A percentile compares a stretch with the other conserved stretches of the same genome.
These are phyloP conservation scores for Ophiostoma angusticollis DNA, from an alignment of 2,329 filamentous ascomycete genomes.

Conservation along the genomic window DNA sequence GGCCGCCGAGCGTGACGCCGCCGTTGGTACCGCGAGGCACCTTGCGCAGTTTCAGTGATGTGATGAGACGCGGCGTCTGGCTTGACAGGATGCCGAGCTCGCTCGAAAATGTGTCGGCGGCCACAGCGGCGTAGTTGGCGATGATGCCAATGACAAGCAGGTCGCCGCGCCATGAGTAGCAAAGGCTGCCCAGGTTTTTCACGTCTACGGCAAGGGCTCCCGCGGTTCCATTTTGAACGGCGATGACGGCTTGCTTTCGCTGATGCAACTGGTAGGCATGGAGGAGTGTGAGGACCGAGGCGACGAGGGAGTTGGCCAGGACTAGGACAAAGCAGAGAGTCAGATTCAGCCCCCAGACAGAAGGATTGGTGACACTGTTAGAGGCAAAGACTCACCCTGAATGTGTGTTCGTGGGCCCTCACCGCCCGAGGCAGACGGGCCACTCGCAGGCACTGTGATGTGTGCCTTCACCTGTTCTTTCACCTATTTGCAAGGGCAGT, in stretches of 20 bases:
- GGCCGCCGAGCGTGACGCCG: constrained; percentile 65
- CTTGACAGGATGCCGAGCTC: constrained; percentile 85
- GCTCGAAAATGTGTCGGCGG: constrained; percentile 87
- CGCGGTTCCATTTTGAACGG: constrained; percentile 17
- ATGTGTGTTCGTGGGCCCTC: constrained; percentile 74
- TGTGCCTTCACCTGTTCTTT: constrained; percentile 77
- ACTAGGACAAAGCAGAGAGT: too few relatives aligned
- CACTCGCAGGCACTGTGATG: constrained; percentile 65
- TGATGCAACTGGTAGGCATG: constrained; percentile 46
- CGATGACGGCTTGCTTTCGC: constrained; percentile 29
- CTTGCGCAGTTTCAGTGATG: constrained; percentile 57
- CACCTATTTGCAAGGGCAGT: constrained; percentile 36
- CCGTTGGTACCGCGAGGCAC: constrained; percentile 92
- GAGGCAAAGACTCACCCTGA: constrained; percentile 57
- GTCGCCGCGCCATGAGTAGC: constrained; percentile 49
- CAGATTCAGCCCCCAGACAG: too few relatives aligned
- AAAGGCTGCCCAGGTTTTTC: constrained; percentile 31
- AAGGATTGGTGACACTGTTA: too few relatives aligned
- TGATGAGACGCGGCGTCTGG: constrained; percentile 69
- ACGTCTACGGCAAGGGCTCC: background rate
- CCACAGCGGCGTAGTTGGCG: constrained; percentile 79
- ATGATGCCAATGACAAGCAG: constrained; percentile 53
- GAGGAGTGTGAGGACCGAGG: constrained; percentile 49
- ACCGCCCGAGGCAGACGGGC: constrained; percentile 47
- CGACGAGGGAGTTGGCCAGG: constrained; percentile 73